phyloP scores from a whole-genome alignment of 192 early-diverging fungal genomes.

The Coemansia sp. region DNA sequence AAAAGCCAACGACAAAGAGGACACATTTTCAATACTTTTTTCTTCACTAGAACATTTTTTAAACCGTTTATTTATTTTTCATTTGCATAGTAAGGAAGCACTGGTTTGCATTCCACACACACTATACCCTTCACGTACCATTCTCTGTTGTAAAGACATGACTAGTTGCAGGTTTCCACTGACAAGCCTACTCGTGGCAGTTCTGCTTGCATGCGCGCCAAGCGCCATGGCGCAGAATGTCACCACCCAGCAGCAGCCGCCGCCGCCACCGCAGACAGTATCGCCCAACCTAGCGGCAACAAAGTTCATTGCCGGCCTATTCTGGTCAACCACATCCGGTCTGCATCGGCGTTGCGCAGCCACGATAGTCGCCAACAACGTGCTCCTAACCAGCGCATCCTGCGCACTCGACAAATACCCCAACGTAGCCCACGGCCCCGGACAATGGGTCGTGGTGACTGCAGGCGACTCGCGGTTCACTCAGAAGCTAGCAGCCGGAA shows the following conservation, averaged over 20 bases:
- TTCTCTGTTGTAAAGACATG: background rate
- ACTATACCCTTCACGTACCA: background rate
- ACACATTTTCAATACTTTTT: background rate
- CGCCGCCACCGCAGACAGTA: background rate
- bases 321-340: conserved; percentile 32
- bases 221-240: background rate
- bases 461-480: conserved; percentile 28
- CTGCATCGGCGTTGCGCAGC: conserved; percentile 39
- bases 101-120: background rate
- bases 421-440: conserved; percentile 18
- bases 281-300: conserved; percentile 18
- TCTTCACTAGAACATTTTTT: background rate
- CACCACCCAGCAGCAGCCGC: background rate
- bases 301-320: conserved; percentile 40
- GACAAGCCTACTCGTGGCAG: background rate
- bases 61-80: conserved; percentile 5
- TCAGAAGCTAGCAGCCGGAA: conserved; percentile 1
- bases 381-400: conserved; percentile 39
- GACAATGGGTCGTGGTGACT: conserved; percentile 32
- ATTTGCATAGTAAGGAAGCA: background rate
- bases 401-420: conserved; percentile 31
- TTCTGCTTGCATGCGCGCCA: background rate
- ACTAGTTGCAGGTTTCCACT: background rate
- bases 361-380: conserved; percentile 32
- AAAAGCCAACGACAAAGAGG: background rate